Conservation (phyloP, 176 grass and related monocot species). For the Echinochloa phyllopogon region DNA sequence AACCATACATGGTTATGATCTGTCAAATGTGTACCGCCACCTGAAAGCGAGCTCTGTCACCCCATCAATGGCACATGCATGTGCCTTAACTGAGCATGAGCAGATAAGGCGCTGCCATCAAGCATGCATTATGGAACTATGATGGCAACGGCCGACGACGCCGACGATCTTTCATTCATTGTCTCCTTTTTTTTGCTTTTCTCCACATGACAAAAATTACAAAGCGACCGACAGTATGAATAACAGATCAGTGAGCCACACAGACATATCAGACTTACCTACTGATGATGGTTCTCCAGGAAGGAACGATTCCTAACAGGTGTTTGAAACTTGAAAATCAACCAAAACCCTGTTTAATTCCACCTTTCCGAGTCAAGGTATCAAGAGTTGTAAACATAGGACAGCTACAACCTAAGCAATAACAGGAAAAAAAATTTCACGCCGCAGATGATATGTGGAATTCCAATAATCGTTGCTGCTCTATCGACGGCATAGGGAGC, state of each 20-base stretch:
- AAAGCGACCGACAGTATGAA: constrained; percentile 22
- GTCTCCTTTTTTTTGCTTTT: constrained; percentile 1
- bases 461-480: background rate
- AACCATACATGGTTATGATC: constrained; percentile 39
- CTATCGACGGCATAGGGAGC: background rate
- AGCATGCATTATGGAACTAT: constrained; percentile 40
- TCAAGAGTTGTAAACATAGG: constrained; percentile 24
- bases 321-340: background rate
- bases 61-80: constrained; percentile 53
- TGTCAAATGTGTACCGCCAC: constrained; percentile 37
- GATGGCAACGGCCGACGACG: constrained; percentile 14
- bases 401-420: constrained; percentile 31
- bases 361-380: constrained; percentile 33
- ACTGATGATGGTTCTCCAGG: constrained; percentile 2
- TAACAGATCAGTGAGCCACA: constrained; percentile 1
- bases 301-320: background rate
- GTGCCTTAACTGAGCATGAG: constrained; percentile 22
- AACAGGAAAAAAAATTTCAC: background rate
- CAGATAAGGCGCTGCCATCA: constrained; percentile 30
- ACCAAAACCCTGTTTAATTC: constrained; percentile 42
- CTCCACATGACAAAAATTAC: constrained; percentile 41
- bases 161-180: background rate
- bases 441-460: background rate
- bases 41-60: constrained; percentile 38
- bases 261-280: background rate